phyloP scores from a whole-genome alignment of 225 moss, liverwort and hornwort genomes.

The Rhytidiadelphus loreus region DNA sequence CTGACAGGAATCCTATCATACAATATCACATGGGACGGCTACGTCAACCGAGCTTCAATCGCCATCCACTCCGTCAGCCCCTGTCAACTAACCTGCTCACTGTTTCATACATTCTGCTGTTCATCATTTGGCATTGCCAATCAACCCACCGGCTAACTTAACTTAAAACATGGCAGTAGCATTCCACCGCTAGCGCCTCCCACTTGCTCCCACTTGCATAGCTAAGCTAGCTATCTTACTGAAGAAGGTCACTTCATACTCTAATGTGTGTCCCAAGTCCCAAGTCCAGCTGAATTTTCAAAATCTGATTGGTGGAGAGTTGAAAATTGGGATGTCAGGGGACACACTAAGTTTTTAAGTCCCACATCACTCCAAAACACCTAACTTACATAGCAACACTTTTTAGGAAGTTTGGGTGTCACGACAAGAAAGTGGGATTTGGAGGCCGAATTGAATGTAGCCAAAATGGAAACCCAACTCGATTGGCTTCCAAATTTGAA shows the following conservation, averaged over 20 bases:
- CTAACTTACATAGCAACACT: accelerated
- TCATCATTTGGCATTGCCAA: neutral
- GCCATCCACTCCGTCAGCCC: neutral
- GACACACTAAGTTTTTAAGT: neutral
- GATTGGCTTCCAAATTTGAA: accelerated
- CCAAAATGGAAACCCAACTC: no score
- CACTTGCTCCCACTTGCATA: neutral
- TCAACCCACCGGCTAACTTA: neutral
- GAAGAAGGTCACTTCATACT: neutral
- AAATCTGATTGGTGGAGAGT: neutral
- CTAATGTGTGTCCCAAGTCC: neutral
- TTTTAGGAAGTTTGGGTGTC: neutral
- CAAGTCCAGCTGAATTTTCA: neutral
- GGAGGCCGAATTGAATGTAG: accelerated
- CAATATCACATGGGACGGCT: slow-evolving; percentile 13
- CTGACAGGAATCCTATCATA: neutral
- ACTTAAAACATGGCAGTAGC: neutral
- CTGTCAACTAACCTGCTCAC: neutral
- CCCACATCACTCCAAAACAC: no score
- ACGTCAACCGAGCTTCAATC: neutral
- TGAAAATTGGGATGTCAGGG: neutral
- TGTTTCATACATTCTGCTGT: neutral
- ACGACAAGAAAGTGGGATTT: neutral
- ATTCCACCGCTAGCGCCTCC: neutral
- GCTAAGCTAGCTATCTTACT: no score